Base-by-base conservation (phyloP, 1,284 basidiomycete genomes). In the Trichosporon sp. region DNA sequence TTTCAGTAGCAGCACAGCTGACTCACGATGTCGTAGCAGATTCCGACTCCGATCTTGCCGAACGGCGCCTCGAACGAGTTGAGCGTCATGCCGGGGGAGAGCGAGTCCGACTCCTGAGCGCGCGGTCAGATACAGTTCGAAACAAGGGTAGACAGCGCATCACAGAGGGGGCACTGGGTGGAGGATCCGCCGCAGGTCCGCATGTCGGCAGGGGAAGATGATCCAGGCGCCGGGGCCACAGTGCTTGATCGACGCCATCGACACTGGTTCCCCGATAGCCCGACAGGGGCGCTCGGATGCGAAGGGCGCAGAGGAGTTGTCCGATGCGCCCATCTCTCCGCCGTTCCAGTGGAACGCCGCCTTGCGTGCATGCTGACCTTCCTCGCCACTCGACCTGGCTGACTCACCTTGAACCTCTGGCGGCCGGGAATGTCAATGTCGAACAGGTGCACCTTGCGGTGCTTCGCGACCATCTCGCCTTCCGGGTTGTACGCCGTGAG, bases 381-480 rank as follows among this genome's bases (percentile, higher is more conserved):
- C 59, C 59, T 63, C 59, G 59, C 59, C 59, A 63, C 59, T 35
- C 31, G 14, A 7, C 59, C 14, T 10, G 2, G 59, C 43, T 38
- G 65, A 77, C 85, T 73, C 70, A 92, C 94, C 87, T 96, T 96
- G 89, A 99, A 99, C 3, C 86, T 94, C 84, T 99, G 98, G 82
- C 93, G 91, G 19, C 96, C 96, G 0, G 95, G 95, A 69, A 98
- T 96, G 81, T 99, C 93, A 73, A 99, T 98, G 82, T 99, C 96
- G 80, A 99, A 99, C 8, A 99, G 86, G 80, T 99, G 97, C 1
- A 99, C 89, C 84, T 99, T 98, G 68, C 96, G 90, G 83, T 98
- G 94, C 46, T 89, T 89, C 0, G 92, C 91, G 35, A 99, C 89
- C 54, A 98, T 88, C 67, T 92, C 89, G 12, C 93, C 93, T 83